Conservation (phyloP, 768 basidiomycete genomes). For the Porphyrellus cyaneotinctus region DNA sequence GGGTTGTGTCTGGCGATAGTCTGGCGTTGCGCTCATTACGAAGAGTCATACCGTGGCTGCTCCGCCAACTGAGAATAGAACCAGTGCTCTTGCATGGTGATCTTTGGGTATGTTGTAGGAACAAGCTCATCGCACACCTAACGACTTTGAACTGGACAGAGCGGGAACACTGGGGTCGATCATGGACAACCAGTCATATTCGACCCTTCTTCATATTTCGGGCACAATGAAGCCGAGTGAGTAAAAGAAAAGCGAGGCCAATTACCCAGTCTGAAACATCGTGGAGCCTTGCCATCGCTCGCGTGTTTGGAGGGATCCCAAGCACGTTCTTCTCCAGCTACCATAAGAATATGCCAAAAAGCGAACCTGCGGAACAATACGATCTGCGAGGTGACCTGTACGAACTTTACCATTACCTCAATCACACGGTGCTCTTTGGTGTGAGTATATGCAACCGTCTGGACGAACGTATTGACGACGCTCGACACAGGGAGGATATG, state of each 20-base stretch:
- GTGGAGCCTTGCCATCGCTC: slow-evolving; percentile 65
- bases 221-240: slow-evolving; percentile 81
- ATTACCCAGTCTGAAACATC: background rate
- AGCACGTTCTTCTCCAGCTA: slow-evolving; percentile 60
- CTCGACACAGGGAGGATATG: slow-evolving; percentile 43
- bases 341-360: slow-evolving; percentile 57
- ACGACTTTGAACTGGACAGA: slow-evolving; percentile 37
- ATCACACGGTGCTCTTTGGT: slow-evolving; percentile 76
- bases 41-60: slow-evolving; percentile 72
- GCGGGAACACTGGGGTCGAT: slow-evolving; percentile 69
- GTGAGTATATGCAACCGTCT: slow-evolving; percentile 38
- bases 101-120: slow-evolving; percentile 56
- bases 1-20: slow-evolving; percentile 17
- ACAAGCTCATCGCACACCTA: background rate
- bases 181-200: slow-evolving; percentile 61
- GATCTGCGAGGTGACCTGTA: slow-evolving; percentile 64
- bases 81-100: slow-evolving; percentile 79
- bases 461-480: background rate
- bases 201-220: slow-evolving; percentile 76
- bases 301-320: slow-evolving; percentile 77
- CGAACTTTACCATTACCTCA: slow-evolving; percentile 77
- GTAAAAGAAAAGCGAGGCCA: slow-evolving; percentile 18
- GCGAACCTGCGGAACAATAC: slow-evolving; percentile 63
- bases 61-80: slow-evolving; percentile 51
- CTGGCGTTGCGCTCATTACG: slow-evolving; percentile 4